These are phyloP conservation scores for Raphanus raphanistrum DNA, from an alignment of 345 rosid genomes.

Conservation along the genomic window DNA sequence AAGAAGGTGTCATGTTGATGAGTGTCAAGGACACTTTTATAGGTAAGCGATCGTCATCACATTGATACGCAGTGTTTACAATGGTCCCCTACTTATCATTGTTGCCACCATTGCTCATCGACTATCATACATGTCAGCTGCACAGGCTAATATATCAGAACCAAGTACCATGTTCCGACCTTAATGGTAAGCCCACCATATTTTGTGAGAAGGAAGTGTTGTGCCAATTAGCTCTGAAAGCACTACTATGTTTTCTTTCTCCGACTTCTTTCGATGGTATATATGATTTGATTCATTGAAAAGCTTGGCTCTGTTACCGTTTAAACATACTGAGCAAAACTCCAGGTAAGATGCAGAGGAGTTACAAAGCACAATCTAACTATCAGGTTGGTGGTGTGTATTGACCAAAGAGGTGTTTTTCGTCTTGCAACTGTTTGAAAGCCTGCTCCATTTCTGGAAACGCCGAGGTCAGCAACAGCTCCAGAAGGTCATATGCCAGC, in stretches of 20 bases:
- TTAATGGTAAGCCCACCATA: too few species aligned
- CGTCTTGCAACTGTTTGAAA: constrained; percentile 67
- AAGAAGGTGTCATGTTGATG: constrained; percentile 35
- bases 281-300: constrained; percentile 1
- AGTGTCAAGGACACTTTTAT: constrained; percentile 20
- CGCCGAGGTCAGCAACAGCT: constrained; percentile 69
- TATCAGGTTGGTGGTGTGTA: constrained; percentile 42
- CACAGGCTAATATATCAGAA: not conserved
- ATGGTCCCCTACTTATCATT: constrained; percentile 42
- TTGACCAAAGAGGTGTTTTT: constrained; percentile 77
- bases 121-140: not conserved
- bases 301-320: constrained; percentile 9
- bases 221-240: constrained; percentile 11
- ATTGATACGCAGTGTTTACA: constrained; percentile 27
- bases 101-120: not conserved
- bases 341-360: constrained; percentile 8
- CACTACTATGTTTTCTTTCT: not conserved
- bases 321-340: constrained; percentile 3
- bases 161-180: constrained; percentile 10
- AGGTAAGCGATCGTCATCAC: constrained; percentile 40
- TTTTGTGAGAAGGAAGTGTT: constrained; percentile 1
- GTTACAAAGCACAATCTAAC: constrained; percentile 8
- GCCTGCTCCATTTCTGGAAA: constrained; percentile 72
- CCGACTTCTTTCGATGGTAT: not conserved
- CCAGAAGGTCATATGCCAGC: constrained; percentile 71